Percentiles rank a stretch among this genome's conserved stretches.
These are phyloP conservation scores for Pterocarpus santalinus DNA, from an alignment of 306 rosid genomes.

Conservation along the genomic window DNA sequence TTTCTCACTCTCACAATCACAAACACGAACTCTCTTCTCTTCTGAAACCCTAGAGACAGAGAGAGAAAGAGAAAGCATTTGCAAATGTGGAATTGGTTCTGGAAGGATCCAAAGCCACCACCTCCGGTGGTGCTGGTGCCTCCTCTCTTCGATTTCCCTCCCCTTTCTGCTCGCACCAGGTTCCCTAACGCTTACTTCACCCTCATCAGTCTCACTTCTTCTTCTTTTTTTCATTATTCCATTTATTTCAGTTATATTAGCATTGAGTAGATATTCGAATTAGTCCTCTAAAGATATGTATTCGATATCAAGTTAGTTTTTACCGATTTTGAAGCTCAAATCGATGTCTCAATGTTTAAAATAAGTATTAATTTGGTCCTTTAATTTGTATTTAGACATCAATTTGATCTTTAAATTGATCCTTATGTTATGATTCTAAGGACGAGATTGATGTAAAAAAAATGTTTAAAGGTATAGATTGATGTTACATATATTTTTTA, in stretches of 20 bases:
- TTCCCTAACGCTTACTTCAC: background rate
- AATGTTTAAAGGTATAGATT: background rate
- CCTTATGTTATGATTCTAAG: background rate
- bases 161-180: constrained; percentile 93
- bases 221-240: background rate
- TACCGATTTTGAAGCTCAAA: background rate
- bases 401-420: background rate
- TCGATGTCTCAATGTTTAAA: background rate
- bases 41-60: constrained; percentile 26
- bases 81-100: constrained; percentile 64
- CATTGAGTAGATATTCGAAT: background rate
- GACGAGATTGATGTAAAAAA: background rate
- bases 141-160: constrained; percentile 96
- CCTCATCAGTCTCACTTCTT: too few species aligned
- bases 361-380: background rate
- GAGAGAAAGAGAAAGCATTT: background rate
- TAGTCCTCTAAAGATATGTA: background rate
- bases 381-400: background rate
- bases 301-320: background rate
- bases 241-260: background rate
- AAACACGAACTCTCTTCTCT: background rate
- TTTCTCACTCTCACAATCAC: background rate
- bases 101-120: constrained; percentile 54
- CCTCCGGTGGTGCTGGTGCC: constrained; percentile 94
- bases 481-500: background rate